These are phyloP conservation scores for Eleusine coracana DNA, from an alignment of 176 grass and related monocot genomes.

Conservation along the genomic window DNA sequence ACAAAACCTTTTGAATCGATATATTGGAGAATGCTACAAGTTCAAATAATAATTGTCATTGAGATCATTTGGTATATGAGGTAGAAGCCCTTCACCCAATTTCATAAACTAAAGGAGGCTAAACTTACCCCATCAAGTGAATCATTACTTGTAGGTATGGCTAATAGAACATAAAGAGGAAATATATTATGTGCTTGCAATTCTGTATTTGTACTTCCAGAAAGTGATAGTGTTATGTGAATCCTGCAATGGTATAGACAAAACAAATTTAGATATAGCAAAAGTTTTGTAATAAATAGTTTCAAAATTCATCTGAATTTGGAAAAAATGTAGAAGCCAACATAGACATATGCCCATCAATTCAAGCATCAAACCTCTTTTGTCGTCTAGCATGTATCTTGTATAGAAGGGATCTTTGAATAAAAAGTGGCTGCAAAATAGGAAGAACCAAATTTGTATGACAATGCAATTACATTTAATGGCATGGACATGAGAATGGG, in stretches of 20 bases:
- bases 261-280: slow-evolving; percentile 18
- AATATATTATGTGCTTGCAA: slow-evolving; percentile 59
- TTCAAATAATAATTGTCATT: slow-evolving; percentile 33
- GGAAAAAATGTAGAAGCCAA: background rate
- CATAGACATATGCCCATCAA: background rate
- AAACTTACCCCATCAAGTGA: slow-evolving; percentile 63
- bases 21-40: slow-evolving; percentile 71
- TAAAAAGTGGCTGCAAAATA: slow-evolving; percentile 76
- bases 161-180: slow-evolving; percentile 84
- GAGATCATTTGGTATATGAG: slow-evolving; percentile 27
- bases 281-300: slow-evolving; percentile 1
- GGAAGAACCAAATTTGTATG: slow-evolving; percentile 27
- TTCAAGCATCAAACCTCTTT: slow-evolving; percentile 69
- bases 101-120: slow-evolving; percentile 5
- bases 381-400: slow-evolving; percentile 76
- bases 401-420: slow-evolving; percentile 92
- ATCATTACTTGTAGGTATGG: slow-evolving; percentile 61
- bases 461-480: slow-evolving; percentile 37
- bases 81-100: background rate
- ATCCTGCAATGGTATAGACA: slow-evolving; percentile 63
- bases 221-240: slow-evolving; percentile 79
- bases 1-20: slow-evolving; percentile 62
- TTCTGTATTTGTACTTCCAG: slow-evolving; percentile 63
- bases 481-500: slow-evolving; percentile 18
- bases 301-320: background rate